Percentiles rank a stretch among this genome's conserved stretches.
Evolutionary conservation across 768 basidiomycete species (phyloP).

Genomic region (Leccinellum rugosiceps): DNA sequence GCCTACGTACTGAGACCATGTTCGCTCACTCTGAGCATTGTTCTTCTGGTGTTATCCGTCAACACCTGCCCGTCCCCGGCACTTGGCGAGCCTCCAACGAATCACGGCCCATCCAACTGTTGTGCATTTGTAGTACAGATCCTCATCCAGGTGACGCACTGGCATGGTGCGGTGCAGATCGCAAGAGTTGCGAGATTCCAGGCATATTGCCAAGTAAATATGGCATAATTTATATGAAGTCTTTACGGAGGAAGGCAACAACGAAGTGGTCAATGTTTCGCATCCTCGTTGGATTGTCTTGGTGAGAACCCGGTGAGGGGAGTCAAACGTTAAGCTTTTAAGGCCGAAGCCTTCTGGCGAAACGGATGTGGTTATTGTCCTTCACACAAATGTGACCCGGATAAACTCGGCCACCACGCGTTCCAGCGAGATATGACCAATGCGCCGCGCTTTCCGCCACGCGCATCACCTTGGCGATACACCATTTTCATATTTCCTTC

Average conservation of each 20-base stretch:
- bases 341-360: background rate
- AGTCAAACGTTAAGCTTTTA: too few relatives aligned
- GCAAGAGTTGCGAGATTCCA: background rate
- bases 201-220: background rate
- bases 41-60: background rate
- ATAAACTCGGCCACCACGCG: background rate
- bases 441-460: background rate
- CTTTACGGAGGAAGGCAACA: background rate
- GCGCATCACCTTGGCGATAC: background rate
- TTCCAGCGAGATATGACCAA: background rate
- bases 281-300: background rate
- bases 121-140: background rate
- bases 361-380: too few relatives aligned
- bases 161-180: background rate
- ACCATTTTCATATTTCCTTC: background rate
- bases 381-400: background rate
- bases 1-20: background rate
- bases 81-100: background rate
- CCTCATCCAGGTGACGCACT: background rate
- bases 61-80: background rate
- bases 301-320: background rate
- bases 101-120: background rate
- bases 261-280: background rate
- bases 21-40: background rate
- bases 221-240: background rate